Evolutionary conservation across 805 yeast genomes (phyloP), one percentile per base, ranked within the genome.

Genomic region (Lachancea thermotolerans): DNA sequence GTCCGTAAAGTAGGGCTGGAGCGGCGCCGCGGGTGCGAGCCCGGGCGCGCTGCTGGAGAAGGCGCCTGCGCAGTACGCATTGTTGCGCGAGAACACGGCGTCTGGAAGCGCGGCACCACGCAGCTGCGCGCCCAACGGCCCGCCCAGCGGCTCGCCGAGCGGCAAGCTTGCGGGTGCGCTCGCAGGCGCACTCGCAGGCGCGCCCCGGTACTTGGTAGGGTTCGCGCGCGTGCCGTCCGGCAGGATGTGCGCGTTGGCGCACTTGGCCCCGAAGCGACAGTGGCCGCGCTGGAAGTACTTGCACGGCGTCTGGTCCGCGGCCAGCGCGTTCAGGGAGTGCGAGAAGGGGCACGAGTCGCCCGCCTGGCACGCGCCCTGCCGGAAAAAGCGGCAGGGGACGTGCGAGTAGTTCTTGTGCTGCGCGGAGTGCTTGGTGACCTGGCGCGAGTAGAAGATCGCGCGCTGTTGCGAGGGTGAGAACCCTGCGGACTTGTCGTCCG

Each of bases 221-320:
- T 85, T 85, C 15, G 85, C 82, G 37, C 86, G 71, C n/a, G 88
- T 76, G 1, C 96, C 96, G 57, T 90, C 95, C 0, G 96, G 95
- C 35, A 85, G 67, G 47, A 85, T 75, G 66, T 91, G 99, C 6
- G 95, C 95, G 57, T 91, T 75, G 1, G 96, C 98, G 70, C 99
- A 91, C 58, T 89, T 90, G 42, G 78, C 70, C 3, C 99, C 99
- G 65, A 91, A 91, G 67, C 89, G 89, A 67, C 99, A 91, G 60
- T 89, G 88, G n/a, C 98, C 98, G 67, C 86, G 86, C 58, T 85
- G 93, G 64, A 87, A 91, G 66, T 90, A 91, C 71, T 89, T 90
- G 73, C 99, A 91, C 31, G 69, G 58, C 2, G 70, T 69, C 44
- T 66, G 67, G 41, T 73, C 73, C 7, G 64, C 65, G 9, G 63